Conservation (phyloP, 2,329 filamentous ascomycete genomes). For the Diaporthe capsici region DNA sequence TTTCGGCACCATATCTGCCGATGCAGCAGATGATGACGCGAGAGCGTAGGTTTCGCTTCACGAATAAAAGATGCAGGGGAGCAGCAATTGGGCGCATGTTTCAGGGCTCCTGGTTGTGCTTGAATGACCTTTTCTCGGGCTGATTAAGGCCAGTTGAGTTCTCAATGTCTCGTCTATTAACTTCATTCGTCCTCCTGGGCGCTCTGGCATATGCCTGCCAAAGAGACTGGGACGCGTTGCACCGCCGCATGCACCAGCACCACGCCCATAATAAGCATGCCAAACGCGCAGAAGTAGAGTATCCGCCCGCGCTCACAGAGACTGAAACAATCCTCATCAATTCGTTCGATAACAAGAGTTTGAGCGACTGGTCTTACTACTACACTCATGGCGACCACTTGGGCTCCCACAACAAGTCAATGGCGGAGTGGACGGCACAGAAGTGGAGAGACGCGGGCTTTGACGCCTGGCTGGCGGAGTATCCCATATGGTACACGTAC, state of each 20-base stretch:
- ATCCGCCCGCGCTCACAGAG: slow-evolving; percentile 3
- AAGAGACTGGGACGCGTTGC: slow-evolving; percentile 19
- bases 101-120: not conserved
- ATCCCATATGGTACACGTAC: slow-evolving; percentile 19
- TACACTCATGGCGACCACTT: slow-evolving; percentile 28
- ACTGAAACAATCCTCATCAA: slow-evolving; percentile 13
- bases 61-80: slow-evolving; percentile 3
- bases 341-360: slow-evolving; percentile 18
- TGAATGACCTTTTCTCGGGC: not conserved
- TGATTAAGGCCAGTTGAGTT: not conserved
- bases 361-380: slow-evolving; percentile 22
- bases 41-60: not conserved
- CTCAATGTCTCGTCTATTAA: not conserved
- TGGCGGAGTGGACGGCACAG: slow-evolving; percentile 27
- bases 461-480: slow-evolving; percentile 8
- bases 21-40: not conserved
- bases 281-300: slow-evolving; percentile 16
- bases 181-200: not conserved
- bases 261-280: slow-evolving; percentile 19
- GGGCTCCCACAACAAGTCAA: slow-evolving; percentile 21
- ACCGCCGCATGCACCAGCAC: slow-evolving; percentile 18
- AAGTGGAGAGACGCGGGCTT: slow-evolving; percentile 19
- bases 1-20: slow-evolving; percentile 12
- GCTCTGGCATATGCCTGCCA: slow-evolving; percentile 22
- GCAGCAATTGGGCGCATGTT: not conserved